Conservation (phyloP, 176 grass and related monocot species). For the Zea luxurians region DNA sequence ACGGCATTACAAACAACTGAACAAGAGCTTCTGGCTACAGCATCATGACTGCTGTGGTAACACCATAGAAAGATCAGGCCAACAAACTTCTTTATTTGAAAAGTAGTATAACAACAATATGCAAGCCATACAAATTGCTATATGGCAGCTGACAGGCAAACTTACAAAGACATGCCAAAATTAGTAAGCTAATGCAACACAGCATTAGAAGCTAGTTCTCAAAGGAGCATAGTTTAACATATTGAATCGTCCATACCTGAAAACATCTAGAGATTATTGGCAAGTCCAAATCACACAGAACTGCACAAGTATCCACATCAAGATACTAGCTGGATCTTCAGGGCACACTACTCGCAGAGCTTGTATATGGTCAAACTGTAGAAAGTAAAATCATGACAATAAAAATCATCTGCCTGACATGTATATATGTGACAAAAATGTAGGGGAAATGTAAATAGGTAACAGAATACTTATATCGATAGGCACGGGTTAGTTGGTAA, state of each 20-base stretch:
- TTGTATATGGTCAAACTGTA: slow-evolving; percentile 1
- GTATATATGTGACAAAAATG: not conserved
- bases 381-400: not conserved
- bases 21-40: not conserved
- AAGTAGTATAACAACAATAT: not conserved
- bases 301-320: slow-evolving; percentile 3
- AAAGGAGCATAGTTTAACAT: not conserved
- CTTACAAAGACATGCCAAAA: not conserved
- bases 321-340: not conserved
- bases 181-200: not conserved
- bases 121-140: not conserved
- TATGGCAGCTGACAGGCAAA: not conserved
- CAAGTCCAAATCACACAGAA: not conserved
- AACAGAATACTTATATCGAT: not conserved
- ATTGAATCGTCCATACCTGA: not conserved
- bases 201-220: not conserved
- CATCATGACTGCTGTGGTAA: not conserved
- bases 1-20: not conserved
- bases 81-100: not conserved
- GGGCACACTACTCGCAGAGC: not conserved
- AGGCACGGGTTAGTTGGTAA: not conserved
- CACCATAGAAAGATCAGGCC: not conserved
- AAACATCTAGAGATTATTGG: not conserved
- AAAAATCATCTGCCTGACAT: not conserved
- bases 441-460: not conserved